Conservation (phyloP, 2,329 filamentous ascomycete species). For the Onygena corvina region DNA sequence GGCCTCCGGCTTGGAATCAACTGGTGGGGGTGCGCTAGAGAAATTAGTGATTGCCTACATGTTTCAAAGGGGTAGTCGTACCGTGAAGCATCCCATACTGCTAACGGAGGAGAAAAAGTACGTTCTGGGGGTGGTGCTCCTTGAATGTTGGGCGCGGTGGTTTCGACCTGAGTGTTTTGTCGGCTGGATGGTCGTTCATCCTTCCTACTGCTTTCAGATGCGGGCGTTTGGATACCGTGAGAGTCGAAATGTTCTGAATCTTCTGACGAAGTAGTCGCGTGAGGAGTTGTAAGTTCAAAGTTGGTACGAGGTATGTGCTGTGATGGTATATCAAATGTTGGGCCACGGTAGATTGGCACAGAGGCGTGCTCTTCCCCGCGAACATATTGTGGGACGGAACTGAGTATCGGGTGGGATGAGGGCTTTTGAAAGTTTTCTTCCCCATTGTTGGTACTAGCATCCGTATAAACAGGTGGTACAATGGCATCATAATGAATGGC, state of each 20-base stretch:
- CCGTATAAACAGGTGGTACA: no score
- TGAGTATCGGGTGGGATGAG: conserved; percentile 14
- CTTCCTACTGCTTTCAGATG: background rate
- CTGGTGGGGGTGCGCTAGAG: conserved; percentile 47
- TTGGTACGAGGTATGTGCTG: background rate
- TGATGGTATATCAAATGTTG: background rate
- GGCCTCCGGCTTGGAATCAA: conserved; percentile 68
- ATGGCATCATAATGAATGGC: background rate
- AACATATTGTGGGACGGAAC: conserved; percentile 35
- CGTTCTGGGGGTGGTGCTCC: conserved; percentile 22
- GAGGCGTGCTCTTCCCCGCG: conserved; percentile 34
- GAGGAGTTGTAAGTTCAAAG: conserved; percentile 11
- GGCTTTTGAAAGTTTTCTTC: background rate
- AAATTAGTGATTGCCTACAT: conserved; percentile 11
- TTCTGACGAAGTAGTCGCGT: background rate
- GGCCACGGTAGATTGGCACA: conserved; percentile 11
- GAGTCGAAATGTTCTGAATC: background rate
- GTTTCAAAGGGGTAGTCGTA: conserved; percentile 27
- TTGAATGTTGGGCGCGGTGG: background rate
- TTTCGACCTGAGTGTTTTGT: background rate
- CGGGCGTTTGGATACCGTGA: background rate
- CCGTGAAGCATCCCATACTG: conserved; percentile 52
- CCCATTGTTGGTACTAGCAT: background rate
- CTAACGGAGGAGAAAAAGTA: conserved; percentile 45
- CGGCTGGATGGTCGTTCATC: background rate